These are phyloP conservation scores for Penicillium paxilli DNA, from an alignment of 495 filamentous ascomycete species.

Conservation along the genomic window DNA sequence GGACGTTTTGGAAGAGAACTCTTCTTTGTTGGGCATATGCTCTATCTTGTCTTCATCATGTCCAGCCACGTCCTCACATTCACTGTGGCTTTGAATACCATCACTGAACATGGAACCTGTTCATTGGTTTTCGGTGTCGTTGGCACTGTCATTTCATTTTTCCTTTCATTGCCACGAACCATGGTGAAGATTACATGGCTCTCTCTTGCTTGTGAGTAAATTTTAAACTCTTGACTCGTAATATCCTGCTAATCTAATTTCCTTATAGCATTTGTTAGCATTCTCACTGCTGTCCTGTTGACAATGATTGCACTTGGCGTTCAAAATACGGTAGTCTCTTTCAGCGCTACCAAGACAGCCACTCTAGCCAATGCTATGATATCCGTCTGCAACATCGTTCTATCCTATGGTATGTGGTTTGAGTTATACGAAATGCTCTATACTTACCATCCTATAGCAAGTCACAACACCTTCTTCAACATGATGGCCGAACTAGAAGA, in stretches of 20 bases:
- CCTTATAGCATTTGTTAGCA: slow-evolving; percentile 39
- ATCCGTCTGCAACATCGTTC: slow-evolving; percentile 26
- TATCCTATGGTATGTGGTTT: slow-evolving; percentile 16
- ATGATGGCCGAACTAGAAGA: slow-evolving; percentile 76
- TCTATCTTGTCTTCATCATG: slow-evolving; percentile 76
- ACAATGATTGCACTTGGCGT: slow-evolving; percentile 64
- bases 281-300: slow-evolving; percentile 62
- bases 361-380: background rate
- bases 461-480: slow-evolving; percentile 69
- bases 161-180: slow-evolving; percentile 67
- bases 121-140: slow-evolving; percentile 69
- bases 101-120: slow-evolving; percentile 67
- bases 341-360: background rate
- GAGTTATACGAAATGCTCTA: no score
- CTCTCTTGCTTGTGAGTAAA: slow-evolving; percentile 57
- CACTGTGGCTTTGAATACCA: slow-evolving; percentile 69
- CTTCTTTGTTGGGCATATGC: slow-evolving; percentile 58
- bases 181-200: slow-evolving; percentile 61
- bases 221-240: background rate
- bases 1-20: slow-evolving; percentile 65
- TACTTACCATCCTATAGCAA: background rate
- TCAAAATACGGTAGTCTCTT: slow-evolving; percentile 12
- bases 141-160: slow-evolving; percentile 62
- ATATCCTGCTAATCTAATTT: background rate
- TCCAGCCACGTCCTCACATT: slow-evolving; percentile 77